Conservation (phyloP, 495 filamentous ascomycete species). For the Aspergillus funiculosus region DNA sequence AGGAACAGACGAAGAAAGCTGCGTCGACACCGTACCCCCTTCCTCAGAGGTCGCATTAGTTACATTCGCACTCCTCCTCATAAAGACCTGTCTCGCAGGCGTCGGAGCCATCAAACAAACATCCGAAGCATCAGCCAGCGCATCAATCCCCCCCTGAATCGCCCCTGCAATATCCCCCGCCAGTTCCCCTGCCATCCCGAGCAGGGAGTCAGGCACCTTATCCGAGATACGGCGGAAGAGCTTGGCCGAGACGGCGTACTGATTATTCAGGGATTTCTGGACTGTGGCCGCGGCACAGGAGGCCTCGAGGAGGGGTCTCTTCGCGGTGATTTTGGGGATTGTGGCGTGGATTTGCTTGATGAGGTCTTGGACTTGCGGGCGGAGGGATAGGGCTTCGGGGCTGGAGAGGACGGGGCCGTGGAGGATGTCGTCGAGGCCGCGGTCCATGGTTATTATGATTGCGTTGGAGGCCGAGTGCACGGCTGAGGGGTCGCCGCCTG, state of each 20-base stretch:
- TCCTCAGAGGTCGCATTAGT: too few relatives aligned
- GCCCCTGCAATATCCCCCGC: not conserved
- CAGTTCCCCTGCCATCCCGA: not conserved
- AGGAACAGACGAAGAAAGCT: too few relatives aligned
- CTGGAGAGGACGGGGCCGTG: not conserved
- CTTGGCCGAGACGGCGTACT: not conserved
- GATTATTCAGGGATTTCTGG: not conserved
- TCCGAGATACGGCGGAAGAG: not conserved
- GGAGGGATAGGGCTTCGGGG: not conserved
- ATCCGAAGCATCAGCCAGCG: not conserved
- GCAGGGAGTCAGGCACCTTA: not conserved
- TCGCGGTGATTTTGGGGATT: not conserved
- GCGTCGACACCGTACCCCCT: too few relatives aligned
- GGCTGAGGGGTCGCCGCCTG: not conserved
- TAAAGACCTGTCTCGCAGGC: too few relatives aligned
- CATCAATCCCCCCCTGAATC: not conserved
- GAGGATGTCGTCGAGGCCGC: not conserved
- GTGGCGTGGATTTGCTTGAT: not conserved
- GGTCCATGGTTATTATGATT: not conserved
- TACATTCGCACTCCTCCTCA: too few relatives aligned
- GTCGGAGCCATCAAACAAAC: too few relatives aligned
- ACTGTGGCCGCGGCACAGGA: not conserved
- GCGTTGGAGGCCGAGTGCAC: not conserved
- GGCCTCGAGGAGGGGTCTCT: not conserved
- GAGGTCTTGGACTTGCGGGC: not conserved